phyloP scores from a whole-genome alignment of 2,329 filamentous ascomycete genomes.

The Nigrospora osmanthi region DNA sequence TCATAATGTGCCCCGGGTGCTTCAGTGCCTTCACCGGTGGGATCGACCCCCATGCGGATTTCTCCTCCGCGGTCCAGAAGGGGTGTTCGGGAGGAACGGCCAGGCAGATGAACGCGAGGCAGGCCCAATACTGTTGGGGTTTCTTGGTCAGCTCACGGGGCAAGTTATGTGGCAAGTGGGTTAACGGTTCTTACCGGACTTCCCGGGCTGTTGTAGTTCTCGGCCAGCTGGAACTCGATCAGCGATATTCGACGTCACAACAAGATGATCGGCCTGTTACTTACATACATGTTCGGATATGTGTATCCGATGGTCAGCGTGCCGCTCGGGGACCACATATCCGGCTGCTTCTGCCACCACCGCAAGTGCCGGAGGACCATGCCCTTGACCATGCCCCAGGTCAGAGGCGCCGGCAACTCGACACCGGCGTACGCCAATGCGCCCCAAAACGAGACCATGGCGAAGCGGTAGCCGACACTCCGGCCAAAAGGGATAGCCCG shows the following conservation, averaged over 20 bases:
- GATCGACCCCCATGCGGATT: constrained; percentile 48
- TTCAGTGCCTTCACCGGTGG: constrained; percentile 51
- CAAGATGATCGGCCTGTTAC: constrained; percentile 12
- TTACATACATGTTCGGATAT: constrained; percentile 67
- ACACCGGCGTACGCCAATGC: constrained; percentile 69
- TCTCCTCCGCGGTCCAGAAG: constrained; percentile 66
- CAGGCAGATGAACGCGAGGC: constrained; percentile 67
- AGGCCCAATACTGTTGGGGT: constrained; percentile 63
- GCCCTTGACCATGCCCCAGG: constrained; percentile 74
- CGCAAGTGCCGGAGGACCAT: constrained; percentile 65
- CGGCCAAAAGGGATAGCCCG: constrained; percentile 70
- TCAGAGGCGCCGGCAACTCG: constrained; percentile 62
- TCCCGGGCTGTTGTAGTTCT: constrained; percentile 77
- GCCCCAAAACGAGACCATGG: constrained; percentile 79
- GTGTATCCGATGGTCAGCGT: constrained; percentile 71
- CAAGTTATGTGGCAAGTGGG: neutral
- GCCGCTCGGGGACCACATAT: constrained; percentile 69
- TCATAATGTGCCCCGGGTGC: constrained; percentile 67
- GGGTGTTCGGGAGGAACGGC: constrained; percentile 62
- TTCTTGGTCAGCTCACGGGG: constrained; percentile 4
- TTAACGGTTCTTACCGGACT: constrained; percentile 36
- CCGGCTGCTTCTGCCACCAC: constrained; percentile 70
- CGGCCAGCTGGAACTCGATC: constrained; percentile 48
- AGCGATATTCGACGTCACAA: neutral
- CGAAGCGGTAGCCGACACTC: constrained; percentile 74